These are phyloP conservation scores for Sphaerobolus stellatus DNA, from an alignment of 1,284 basidiomycete genomes.

Conservation along the genomic window DNA sequence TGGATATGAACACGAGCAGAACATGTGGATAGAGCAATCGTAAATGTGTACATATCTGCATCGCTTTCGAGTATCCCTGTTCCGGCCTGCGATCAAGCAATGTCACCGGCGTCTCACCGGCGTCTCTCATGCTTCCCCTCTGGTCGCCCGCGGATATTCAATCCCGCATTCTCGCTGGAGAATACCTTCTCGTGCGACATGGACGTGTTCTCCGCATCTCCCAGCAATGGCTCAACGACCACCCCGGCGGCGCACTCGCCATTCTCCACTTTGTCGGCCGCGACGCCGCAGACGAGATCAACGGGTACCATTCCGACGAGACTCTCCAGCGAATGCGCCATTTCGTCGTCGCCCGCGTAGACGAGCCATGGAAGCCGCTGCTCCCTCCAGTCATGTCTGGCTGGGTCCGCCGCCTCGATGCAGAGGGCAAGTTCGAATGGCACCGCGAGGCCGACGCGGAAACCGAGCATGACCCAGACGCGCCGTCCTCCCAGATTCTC, in stretches of 20 bases:
- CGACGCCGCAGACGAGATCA: conserved; percentile 93
- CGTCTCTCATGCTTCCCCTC: conserved; percentile 22
- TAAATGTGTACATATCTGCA: too few relatives aligned
- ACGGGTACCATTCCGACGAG: conserved; percentile 82
- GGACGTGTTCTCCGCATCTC: conserved; percentile 81
- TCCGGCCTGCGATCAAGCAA: background rate
- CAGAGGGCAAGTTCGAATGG: conserved; percentile 57
- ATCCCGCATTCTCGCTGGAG: conserved; percentile 70
- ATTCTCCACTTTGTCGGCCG: conserved; percentile 96
- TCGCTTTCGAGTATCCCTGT: conserved; percentile 43
- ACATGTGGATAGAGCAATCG: too few relatives aligned
- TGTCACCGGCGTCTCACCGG: background rate
- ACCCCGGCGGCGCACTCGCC: conserved; percentile 89
- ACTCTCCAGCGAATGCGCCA: conserved; percentile 65
- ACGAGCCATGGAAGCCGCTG: conserved; percentile 74
- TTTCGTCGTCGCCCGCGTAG: conserved; percentile 77
- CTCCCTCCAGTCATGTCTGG: conserved; percentile 89
- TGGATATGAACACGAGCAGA: too few relatives aligned
- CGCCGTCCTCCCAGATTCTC: conserved; percentile 57
- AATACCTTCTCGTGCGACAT: conserved; percentile 79
- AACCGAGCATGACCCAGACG: conserved; percentile 49
- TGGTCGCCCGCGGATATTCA: conserved; percentile 64
- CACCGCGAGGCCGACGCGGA: conserved; percentile 56
- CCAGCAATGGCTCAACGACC: conserved; percentile 75
- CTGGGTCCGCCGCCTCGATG: conserved; percentile 69